phyloP scores from a whole-genome alignment of 106 monocot species.

The Phalaenopsis equestris region DNA sequence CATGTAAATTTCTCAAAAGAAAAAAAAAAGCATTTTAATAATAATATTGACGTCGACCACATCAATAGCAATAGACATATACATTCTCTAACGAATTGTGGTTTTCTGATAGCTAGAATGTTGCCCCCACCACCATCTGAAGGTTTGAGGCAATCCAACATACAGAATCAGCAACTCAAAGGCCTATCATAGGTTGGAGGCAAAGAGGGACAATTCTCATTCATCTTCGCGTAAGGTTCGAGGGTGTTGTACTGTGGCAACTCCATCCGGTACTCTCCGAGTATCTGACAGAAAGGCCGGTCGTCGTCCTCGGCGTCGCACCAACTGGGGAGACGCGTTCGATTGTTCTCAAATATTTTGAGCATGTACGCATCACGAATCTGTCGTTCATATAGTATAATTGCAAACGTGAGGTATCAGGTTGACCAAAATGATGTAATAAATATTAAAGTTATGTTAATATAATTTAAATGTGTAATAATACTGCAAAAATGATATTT shows the following conservation, averaged over 20 bases:
- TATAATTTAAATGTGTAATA: too few species aligned
- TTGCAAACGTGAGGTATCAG: too few species aligned
- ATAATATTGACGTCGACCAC: not conserved
- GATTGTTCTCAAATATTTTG: constrained; percentile 79
- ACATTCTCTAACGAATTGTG: not conserved
- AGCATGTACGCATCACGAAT: constrained; percentile 93
- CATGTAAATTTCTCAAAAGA: not conserved
- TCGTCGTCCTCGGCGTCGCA: constrained; percentile 38
- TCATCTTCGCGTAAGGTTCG: constrained; percentile 75
- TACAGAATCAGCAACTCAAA: constrained; percentile 34
- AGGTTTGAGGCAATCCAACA: not conserved
- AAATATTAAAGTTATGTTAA: too few species aligned
- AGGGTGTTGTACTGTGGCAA: constrained; percentile 80
- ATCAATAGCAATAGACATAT: not conserved
- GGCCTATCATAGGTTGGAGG: constrained; percentile 75
- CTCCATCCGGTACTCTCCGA: constrained; percentile 85
- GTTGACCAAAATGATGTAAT: too few species aligned
- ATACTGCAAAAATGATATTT: too few species aligned
- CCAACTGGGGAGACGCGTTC: constrained; percentile 64
- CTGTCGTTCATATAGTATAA: constrained; percentile 15
- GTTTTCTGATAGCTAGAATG: not conserved
- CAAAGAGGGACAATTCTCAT: constrained; percentile 86
- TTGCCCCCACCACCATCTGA: not conserved
- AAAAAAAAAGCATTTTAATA: not conserved
- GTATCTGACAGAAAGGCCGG: constrained; percentile 79